Conservation (phyloP, 441 rosid genomes). For the Dalechampia spathulata region DNA sequence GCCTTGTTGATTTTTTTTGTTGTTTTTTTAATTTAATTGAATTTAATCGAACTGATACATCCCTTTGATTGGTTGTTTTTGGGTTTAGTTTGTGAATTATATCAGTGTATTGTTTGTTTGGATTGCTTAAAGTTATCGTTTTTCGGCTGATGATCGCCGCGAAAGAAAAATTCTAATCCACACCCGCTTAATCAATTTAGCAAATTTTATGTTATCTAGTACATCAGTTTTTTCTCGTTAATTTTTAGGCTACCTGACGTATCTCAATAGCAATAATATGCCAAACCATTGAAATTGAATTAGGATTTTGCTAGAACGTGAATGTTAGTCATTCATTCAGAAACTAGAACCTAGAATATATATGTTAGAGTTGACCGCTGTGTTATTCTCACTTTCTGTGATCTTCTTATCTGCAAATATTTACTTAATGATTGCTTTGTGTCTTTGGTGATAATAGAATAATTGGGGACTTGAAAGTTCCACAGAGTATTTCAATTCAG, state of each 20-base stretch:
- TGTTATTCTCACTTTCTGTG: no score
- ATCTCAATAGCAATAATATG: background rate
- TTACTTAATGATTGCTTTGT: background rate
- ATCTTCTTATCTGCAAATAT: no score
- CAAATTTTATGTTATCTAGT: background rate
- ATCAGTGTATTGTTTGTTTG: no score
- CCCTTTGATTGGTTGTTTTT: no score
- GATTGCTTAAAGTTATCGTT: no score
- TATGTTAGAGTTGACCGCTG: background rate
- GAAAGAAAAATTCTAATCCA: no score
- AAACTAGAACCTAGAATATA: background rate
- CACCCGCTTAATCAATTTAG: no score
- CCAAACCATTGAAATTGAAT: background rate
- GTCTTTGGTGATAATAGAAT: slow-evolving; percentile 18
- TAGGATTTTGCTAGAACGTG: background rate
- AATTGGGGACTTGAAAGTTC: slow-evolving; percentile 10
- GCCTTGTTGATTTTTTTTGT: background rate
- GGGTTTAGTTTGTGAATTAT: background rate
- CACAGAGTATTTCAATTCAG: slow-evolving; percentile 5
- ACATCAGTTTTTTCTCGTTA: background rate
- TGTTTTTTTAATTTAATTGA: background rate
- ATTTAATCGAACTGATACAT: background rate
- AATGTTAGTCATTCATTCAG: background rate
- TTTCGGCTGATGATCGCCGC: background rate
- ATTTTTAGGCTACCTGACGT: no score